A percentile compares a stretch with the other conserved stretches of the same genome.
phyloP scores from a whole-genome alignment of 1,284 basidiomycete genomes.

The Cyathus olla region DNA sequence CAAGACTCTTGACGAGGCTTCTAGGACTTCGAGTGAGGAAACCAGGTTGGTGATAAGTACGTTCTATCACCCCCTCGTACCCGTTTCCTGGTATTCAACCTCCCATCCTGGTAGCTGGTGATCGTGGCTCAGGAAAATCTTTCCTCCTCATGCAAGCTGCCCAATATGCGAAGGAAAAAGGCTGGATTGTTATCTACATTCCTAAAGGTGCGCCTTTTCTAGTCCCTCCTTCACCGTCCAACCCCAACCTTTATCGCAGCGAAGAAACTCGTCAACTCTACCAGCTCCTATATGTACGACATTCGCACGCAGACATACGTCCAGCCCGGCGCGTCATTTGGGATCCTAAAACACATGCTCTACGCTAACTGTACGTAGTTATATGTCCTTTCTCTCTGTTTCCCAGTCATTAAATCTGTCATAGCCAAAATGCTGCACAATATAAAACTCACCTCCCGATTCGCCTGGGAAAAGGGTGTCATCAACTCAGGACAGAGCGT shows the following conservation, averaged over 20 bases:
- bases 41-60: conserved; percentile 72
- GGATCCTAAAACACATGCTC: conserved; percentile 69
- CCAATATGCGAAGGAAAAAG: conserved; percentile 75
- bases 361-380: conserved; percentile 56
- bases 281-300: conserved; percentile 83
- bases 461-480: neutral
- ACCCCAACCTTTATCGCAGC: conserved; percentile 46
- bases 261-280: conserved; percentile 83
- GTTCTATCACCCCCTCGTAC: conserved; percentile 30
- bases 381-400: too few relatives aligned
- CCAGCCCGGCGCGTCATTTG: conserved; percentile 76
- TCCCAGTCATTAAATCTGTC: conserved; percentile 57
- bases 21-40: conserved; percentile 51
- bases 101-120: conserved; percentile 66
- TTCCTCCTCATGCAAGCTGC: conserved; percentile 86
- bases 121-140: conserved; percentile 87
- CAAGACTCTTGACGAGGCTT: conserved; percentile 61
- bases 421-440: conserved; percentile 62
- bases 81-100: conserved; percentile 10
- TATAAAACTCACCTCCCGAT: conserved; percentile 58
- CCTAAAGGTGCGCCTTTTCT: conserved; percentile 71
- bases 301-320: conserved; percentile 81
- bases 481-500: conserved; percentile 14
- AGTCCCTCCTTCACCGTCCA: neutral
- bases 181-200: conserved; percentile 92